Evolutionary conservation across 768 basidiomycete species (phyloP), one percentile per base, ranked within the genome.

Genomic region (Gloeopeniophorella convolvens): DNA sequence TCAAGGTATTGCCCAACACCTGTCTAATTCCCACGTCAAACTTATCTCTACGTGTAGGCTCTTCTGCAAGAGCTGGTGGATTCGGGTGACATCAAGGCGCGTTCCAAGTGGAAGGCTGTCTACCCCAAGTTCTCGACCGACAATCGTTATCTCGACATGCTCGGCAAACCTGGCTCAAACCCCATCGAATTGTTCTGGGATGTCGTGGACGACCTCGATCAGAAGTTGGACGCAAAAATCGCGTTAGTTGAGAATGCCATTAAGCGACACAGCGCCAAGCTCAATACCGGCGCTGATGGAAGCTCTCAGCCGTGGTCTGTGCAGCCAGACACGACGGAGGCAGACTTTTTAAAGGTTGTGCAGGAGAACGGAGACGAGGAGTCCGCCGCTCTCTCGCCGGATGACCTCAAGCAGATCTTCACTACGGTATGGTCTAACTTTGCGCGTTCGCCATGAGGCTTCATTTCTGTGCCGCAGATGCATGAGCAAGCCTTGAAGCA

Each of bases 131-230:
- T 98, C 69, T 72, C 73, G 6, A 72, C 83, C 28, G 90, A 96
- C 62, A 72, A 77, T 36, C 80, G 90, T n/a, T 99, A 98, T 69
- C 73, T 85, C 35, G 74, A 78, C 53, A 81, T 98, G 67, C 80
- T 98, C 15, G 95, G 96, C 13, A 89, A 86, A 59, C 89, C 89
- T 7, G 96, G 96, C 12, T 95, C 92, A 2, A 93, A 89, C 58
- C 94, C 95, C 1, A 75, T 99, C 26, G 96, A 99, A 61, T 77
- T 98, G 4, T 98, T 96, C 69, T 96, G 93, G 91, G 95, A 98
- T 66, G 64, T 77, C 9, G 85, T 96, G 37, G 96, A 99, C 66
- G 74, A 72, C 34, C 75, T 96, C 3, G 93, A 92, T 61, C 89
- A 93, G 62, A 77, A 82, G 56, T 76, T 95, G 15, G 91, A 93